Conservation (phyloP, 2,329 filamentous ascomycete species). For the Ceratocystis albifundus region DNA sequence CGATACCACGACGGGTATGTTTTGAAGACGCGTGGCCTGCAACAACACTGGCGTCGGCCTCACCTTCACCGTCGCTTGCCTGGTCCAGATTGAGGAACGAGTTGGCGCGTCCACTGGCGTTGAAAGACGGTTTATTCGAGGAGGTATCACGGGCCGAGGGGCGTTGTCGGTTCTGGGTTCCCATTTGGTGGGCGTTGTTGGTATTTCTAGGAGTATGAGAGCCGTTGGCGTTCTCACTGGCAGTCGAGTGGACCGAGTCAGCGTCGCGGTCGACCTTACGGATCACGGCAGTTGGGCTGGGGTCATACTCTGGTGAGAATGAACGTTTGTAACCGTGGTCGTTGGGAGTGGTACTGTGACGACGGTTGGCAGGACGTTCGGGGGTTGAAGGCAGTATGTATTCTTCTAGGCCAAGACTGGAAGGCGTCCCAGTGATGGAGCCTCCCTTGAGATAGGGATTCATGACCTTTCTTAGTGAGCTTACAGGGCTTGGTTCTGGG, state of each 20-base stretch:
- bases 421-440: slow-evolving; percentile 10
- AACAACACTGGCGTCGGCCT: slow-evolving; percentile 20
- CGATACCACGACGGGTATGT: slow-evolving; percentile 4
- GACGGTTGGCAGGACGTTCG: slow-evolving; percentile 14
- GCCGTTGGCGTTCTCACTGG: slow-evolving; percentile 16
- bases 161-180: neutral
- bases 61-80: slow-evolving; percentile 38
- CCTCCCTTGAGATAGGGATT: slow-evolving; percentile 56
- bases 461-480: slow-evolving; percentile 77
- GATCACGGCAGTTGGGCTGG: slow-evolving; percentile 59
- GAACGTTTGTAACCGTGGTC: slow-evolving; percentile 37
- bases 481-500: slow-evolving; percentile 51
- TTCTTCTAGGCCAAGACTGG: slow-evolving; percentile 17
- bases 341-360: slow-evolving; percentile 21
- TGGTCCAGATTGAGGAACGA: slow-evolving; percentile 43
- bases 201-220: neutral
- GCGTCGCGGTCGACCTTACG: slow-evolving; percentile 46
- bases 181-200: slow-evolving; percentile 7
- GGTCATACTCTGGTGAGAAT: slow-evolving; percentile 66
- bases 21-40: neutral
- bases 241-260: slow-evolving; percentile 26
- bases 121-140: slow-evolving; percentile 30
- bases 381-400: slow-evolving; percentile 19
- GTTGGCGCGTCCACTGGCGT: slow-evolving; percentile 32
- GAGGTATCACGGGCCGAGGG: slow-evolving; percentile 28